Percentiles rank a stretch among this genome's conserved stretches.
Evolutionary conservation across 1,284 basidiomycete genomes (phyloP).

Genomic region (Pseudozyma hubeiensis): DNA sequence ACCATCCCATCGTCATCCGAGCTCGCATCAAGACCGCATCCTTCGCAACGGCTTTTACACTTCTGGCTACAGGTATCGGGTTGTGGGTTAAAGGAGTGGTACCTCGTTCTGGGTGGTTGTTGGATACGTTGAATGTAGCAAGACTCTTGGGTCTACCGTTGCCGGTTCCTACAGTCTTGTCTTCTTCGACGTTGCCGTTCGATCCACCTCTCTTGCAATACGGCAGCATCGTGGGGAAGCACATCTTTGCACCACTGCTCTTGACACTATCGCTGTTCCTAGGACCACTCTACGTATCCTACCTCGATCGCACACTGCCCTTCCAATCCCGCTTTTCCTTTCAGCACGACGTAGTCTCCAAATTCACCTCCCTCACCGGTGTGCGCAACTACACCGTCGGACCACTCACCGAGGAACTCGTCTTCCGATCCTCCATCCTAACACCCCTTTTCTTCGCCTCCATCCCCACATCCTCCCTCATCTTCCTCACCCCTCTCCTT

Average conservation of each 20-base stretch:
- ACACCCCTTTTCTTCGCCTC: constrained; percentile 78
- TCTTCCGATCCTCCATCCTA: constrained; percentile 87
- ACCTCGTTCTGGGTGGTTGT: constrained; percentile 19
- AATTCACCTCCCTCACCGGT: constrained; percentile 74
- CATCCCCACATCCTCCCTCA: constrained; percentile 74
- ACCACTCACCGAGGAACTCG: constrained; percentile 90
- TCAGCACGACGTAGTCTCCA: constrained; percentile 69
- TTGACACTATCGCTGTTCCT: constrained; percentile 82
- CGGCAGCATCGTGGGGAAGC: constrained; percentile 3
- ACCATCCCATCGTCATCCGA: constrained; percentile 52
- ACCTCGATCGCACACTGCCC: constrained; percentile 75
- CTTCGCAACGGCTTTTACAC: constrained; percentile 18
- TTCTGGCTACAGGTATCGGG: constrained; percentile 22
- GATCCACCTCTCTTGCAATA: constrained; percentile 26
- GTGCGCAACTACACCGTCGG: constrained; percentile 83
- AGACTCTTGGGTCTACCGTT: not conserved
- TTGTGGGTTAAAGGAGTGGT: constrained; percentile 24
- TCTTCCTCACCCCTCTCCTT: constrained; percentile 84
- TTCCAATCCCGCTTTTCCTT: constrained; percentile 71
- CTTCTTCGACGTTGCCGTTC: constrained; percentile 45
- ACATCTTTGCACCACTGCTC: constrained; percentile 17
- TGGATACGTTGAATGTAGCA: not conserved
- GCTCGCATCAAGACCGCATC: constrained; percentile 48
- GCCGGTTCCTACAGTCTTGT: constrained; percentile 31
- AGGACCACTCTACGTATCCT: constrained; percentile 81